These are phyloP conservation scores for Whalleya microplaca DNA, from an alignment of 2,329 filamentous ascomycete genomes.

Conservation along the genomic window DNA sequence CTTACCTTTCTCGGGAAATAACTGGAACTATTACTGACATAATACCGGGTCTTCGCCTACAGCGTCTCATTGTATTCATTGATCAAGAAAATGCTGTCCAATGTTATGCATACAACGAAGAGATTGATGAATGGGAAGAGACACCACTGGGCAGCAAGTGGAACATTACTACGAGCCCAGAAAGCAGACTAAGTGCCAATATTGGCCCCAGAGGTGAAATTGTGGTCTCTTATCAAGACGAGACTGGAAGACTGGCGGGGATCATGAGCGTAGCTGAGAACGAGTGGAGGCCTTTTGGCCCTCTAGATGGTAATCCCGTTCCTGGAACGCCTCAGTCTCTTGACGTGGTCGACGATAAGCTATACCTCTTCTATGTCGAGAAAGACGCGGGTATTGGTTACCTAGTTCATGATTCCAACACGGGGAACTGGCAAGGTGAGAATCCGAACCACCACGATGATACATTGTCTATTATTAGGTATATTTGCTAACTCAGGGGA, in stretches of 20 bases:
- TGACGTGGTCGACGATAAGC: slow-evolving; percentile 14
- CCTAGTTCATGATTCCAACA: slow-evolving; percentile 6
- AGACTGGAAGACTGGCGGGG: slow-evolving; percentile 9
- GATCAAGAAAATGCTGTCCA: slow-evolving; percentile 13
- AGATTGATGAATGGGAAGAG: slow-evolving; percentile 22
- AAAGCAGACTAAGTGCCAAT: slow-evolving; percentile 14
- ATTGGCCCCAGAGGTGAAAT: slow-evolving; percentile 10
- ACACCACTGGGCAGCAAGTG: slow-evolving; percentile 12
- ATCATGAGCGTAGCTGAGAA: slow-evolving; percentile 8
- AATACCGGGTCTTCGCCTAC: neutral
- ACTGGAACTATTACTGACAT: slow-evolving; percentile 4
- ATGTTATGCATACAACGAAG: slow-evolving; percentile 18
- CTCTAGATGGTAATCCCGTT: slow-evolving; percentile 7
- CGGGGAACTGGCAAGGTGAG: slow-evolving; percentile 15
- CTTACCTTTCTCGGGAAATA: neutral
- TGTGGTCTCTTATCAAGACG: slow-evolving; percentile 19
- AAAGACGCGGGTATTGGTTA: slow-evolving; percentile 7
- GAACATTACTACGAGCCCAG: slow-evolving; percentile 10
- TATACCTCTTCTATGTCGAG: slow-evolving; percentile 18
- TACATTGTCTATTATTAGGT: neutral
- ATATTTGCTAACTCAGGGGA: slow-evolving; percentile 1
- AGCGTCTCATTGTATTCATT: slow-evolving; percentile 21
- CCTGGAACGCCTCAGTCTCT: slow-evolving; percentile 18
- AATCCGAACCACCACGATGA: neutral
- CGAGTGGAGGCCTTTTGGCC: slow-evolving; percentile 14